These are phyloP conservation scores for Carex pumila DNA, from an alignment of 176 grass and related monocot genomes.

Conservation along the genomic window DNA sequence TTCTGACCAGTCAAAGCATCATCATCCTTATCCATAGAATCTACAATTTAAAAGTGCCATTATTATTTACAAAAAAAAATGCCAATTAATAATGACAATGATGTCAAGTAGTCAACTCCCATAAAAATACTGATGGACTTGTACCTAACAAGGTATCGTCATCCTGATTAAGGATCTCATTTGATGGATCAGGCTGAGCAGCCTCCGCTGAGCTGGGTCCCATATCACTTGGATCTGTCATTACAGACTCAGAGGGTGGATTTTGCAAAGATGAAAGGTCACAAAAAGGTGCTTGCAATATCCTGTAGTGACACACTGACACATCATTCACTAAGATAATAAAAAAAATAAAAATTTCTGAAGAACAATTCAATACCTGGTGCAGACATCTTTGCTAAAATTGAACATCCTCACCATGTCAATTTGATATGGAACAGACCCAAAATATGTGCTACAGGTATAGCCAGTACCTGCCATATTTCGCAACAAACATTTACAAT, in stretches of 20 bases:
- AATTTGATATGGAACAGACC: slow-evolving; percentile 42
- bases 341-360: background rate
- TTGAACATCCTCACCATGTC: slow-evolving; percentile 94
- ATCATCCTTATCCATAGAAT: slow-evolving; percentile 26
- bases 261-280: slow-evolving; percentile 43
- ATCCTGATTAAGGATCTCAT: slow-evolving; percentile 37
- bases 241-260: background rate
- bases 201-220: background rate
- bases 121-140: background rate
- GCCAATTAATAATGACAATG: background rate
- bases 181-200: slow-evolving; percentile 22
- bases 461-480: slow-evolving; percentile 73
- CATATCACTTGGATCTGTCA: slow-evolving; percentile 22
- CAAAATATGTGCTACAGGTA: slow-evolving; percentile 83
- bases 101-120: background rate
- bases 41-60: slow-evolving; percentile 29
- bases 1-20: slow-evolving; percentile 28
- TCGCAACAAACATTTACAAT: background rate
- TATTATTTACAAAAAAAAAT: background rate
- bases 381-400: slow-evolving; percentile 48
- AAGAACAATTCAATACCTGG: slow-evolving; percentile 43
- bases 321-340: slow-evolving; percentile 11
- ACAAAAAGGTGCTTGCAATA: slow-evolving; percentile 61
- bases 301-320: slow-evolving; percentile 43
- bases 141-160: slow-evolving; percentile 43